Evolutionary conservation across 1,284 basidiomycete genomes (phyloP), one percentile per base, ranked within the genome.

Genomic region (Cryptococcus sp.): DNA sequence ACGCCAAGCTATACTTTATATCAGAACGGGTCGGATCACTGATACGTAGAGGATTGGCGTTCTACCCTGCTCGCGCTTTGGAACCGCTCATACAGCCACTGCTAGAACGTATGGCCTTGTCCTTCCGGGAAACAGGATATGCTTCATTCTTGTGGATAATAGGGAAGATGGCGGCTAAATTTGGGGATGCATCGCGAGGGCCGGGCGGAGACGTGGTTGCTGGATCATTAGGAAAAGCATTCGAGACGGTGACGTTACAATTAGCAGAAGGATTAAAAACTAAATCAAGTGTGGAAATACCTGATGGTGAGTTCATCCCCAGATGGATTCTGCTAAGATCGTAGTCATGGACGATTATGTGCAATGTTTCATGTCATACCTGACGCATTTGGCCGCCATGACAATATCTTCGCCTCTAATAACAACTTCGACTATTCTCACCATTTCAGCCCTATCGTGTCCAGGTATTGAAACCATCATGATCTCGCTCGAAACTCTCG

Each of bases 331-430:
- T 14, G 31, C 6, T 37, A 36, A 50, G 57, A 57, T 41, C 60
- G 6, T 67, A 96, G 96, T 97, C 37, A 79, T 99, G 66, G 96
- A 98, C 73, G 96, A 99, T 73, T 98, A 95, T 66, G 75, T 93
- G 52, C 90, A 92, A 65, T 83, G 93, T 72, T 80, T 92, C 37
- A 74, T 87, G 56, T 84, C 87, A 59, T 80, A 92, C 67, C 74
- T 87, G 45, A 82, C 86, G 51, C 79, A 82, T 60, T 79, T 83
- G 1, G 90, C 94, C 1, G 83, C 88, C 56, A 79, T 90, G 41
- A 83, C 93, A 61, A 86, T 94, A 76, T 79, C 85, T 50, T 89
- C 89, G 3, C 79, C 85, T 3, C 82, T 84, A 8, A 88, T 96
- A 69, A 83, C 87, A 3, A 72, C 84, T 49, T 86, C 87, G 5